Conservation (phyloP, 371 early-diverging fungal species). For the Mortierella sp. region DNA sequence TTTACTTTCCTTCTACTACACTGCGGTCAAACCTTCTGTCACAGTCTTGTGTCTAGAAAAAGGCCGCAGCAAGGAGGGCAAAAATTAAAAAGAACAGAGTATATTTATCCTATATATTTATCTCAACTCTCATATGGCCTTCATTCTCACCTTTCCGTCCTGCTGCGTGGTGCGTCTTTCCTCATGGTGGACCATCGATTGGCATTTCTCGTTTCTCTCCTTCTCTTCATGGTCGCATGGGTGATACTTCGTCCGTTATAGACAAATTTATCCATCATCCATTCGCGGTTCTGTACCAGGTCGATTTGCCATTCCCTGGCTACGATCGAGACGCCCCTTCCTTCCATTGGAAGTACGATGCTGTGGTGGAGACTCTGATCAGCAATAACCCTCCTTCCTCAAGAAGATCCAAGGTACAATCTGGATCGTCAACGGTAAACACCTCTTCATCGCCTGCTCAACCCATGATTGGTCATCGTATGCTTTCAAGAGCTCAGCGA, state of each 20-base stretch:
- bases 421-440: not conserved
- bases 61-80: not conserved
- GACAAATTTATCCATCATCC: conserved; percentile 59
- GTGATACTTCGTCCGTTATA: conserved; percentile 18
- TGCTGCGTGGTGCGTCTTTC: conserved; percentile 11
- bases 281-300: conserved; percentile 54
- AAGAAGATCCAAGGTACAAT: conserved; percentile 29
- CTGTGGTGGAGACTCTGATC: conserved; percentile 52
- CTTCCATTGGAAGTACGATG: conserved; percentile 59
- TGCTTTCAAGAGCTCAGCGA: conserved; percentile 51
- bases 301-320: conserved; percentile 56
- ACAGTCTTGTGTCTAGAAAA: not conserved
- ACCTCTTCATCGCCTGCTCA: not conserved
- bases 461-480: conserved; percentile 38
- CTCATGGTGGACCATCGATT: conserved; percentile 9
- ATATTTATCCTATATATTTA: not conserved
- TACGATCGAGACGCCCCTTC: conserved; percentile 49
- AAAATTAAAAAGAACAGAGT: not conserved
- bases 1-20: not conserved
- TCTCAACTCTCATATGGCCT: conserved; percentile 7
- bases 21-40: not conserved
- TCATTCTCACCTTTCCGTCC: conserved; percentile 17
- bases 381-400: conserved; percentile 53
- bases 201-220: not conserved
- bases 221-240: not conserved